phyloP scores from a whole-genome alignment of 108 stramenopile genomes.

The Nannochloropsis gaditana region DNA sequence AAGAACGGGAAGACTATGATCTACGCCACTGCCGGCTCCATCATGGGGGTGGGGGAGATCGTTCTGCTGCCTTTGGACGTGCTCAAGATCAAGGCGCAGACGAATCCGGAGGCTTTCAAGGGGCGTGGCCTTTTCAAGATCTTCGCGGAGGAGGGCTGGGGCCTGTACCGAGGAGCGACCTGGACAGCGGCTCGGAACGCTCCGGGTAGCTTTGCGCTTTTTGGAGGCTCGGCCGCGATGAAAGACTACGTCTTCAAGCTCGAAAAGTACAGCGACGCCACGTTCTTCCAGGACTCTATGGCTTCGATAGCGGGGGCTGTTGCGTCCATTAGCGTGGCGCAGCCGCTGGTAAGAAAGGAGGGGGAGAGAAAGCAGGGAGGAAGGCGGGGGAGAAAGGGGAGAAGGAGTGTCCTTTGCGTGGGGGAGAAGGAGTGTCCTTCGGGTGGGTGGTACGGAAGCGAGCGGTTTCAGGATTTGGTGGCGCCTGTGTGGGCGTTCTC shows the following conservation, averaged over 20 bases:
- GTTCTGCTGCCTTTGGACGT: constrained; percentile 67
- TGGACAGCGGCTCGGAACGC: constrained; percentile 69
- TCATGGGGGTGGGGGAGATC: constrained; percentile 70
- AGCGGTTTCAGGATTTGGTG: too few species aligned
- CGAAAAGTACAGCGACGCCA: constrained; percentile 48
- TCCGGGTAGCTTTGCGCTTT: constrained; percentile 68
- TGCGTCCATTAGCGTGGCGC: constrained; percentile 64
- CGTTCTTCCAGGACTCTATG: constrained; percentile 39
- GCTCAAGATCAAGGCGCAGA: constrained; percentile 73
- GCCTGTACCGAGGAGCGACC: constrained; percentile 64
- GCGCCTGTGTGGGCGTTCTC: too few species aligned
- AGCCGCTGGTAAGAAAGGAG: constrained; percentile 51
- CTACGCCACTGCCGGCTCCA: constrained; percentile 61
- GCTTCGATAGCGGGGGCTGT: constrained; percentile 47
- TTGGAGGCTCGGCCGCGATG: constrained; percentile 63
- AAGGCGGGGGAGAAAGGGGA: not conserved
- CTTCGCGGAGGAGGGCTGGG: constrained; percentile 59
- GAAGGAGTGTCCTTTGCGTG: too few species aligned
- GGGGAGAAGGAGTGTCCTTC: too few species aligned
- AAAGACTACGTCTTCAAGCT: constrained; percentile 55
- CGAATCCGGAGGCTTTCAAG: constrained; percentile 60
- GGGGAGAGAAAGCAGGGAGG: not conserved
- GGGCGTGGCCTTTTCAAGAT: constrained; percentile 65
- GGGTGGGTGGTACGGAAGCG: too few species aligned
- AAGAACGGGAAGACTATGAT: constrained; percentile 60